Percentiles rank a stretch among this genome's conserved stretches.
Conservation (phyloP, 768 basidiomycete genomes). For the Hysterangium stoloniferum region DNA sequence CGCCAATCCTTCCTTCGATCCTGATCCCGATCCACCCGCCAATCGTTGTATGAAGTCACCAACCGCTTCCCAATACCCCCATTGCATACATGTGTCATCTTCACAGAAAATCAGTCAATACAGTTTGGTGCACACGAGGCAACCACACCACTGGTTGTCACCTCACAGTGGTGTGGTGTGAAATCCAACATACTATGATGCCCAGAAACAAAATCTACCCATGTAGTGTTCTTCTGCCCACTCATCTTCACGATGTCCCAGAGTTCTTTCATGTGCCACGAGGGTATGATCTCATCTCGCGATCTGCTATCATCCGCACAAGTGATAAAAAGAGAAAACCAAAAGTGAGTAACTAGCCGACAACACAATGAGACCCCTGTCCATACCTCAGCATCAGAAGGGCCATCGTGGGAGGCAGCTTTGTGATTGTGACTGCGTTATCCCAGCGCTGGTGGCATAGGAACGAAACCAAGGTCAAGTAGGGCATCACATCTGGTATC, state of each 20-base stretch:
- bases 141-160: no score
- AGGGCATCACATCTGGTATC: slow-evolving; percentile 73
- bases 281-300: slow-evolving; percentile 66
- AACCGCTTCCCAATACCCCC: no score
- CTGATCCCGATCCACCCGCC: no score
- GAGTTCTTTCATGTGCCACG: slow-evolving; percentile 65
- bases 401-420: slow-evolving; percentile 15
- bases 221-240: slow-evolving; percentile 17
- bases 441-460: slow-evolving; percentile 89
- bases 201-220: slow-evolving; percentile 27
- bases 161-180: no score
- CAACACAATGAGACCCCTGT: no score
- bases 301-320: slow-evolving; percentile 77
- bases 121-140: no score
- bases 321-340: slow-evolving; percentile 51
- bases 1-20: no score
- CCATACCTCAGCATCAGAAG: slow-evolving; percentile 31
- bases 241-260: slow-evolving; percentile 48
- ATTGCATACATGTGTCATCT: no score
- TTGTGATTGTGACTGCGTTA: slow-evolving; percentile 54
- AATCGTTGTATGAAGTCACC: no score
- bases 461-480: slow-evolving; percentile 64
- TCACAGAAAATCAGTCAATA: no score
- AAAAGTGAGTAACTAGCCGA: neutral
- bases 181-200: slow-evolving; percentile 27